Evolutionary conservation across 805 yeast genomes (phyloP).

Genomic region (Debaryomyces maramus): DNA sequence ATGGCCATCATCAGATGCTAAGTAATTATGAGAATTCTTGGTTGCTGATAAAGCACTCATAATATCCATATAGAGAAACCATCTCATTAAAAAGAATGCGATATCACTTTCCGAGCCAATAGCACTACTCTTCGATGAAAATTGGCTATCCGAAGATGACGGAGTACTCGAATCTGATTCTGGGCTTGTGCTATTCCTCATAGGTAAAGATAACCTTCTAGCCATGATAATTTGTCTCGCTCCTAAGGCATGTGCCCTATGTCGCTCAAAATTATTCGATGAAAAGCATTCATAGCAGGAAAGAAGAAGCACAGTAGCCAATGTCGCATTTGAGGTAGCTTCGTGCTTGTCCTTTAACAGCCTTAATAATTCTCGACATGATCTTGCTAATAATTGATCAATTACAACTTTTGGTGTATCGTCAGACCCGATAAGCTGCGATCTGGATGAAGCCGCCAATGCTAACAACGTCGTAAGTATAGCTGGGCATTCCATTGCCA

Average conservation of each 20-base stretch:
- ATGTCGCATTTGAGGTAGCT: slow-evolving; percentile 63
- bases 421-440: slow-evolving; percentile 20
- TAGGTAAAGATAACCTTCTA: slow-evolving; percentile 25
- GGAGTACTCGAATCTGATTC: slow-evolving; percentile 2
- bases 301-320: slow-evolving; percentile 60
- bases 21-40: slow-evolving; percentile 30
- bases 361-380: slow-evolving; percentile 56
- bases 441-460: slow-evolving; percentile 35
- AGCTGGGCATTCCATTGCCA: slow-evolving; percentile 62
- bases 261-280: slow-evolving; percentile 47
- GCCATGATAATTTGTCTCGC: slow-evolving; percentile 64
- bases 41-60: slow-evolving; percentile 64
- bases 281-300: slow-evolving; percentile 54
- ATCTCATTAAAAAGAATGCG: slow-evolving; percentile 57
- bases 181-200: slow-evolving; percentile 17
- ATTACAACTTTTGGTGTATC: slow-evolving; percentile 42
- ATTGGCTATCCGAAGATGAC: neutral
- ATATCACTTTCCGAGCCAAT: slow-evolving; percentile 37
- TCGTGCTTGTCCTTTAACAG: slow-evolving; percentile 51
- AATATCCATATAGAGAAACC: slow-evolving; percentile 70
- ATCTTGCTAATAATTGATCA: slow-evolving; percentile 53
- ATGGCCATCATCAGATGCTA: slow-evolving; percentile 12
- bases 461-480: slow-evolving; percentile 56
- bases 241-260: slow-evolving; percentile 67
- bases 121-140: neutral